phyloP scores from a whole-genome alignment of 164 flowering plant species.

The Aristolochia californica region DNA sequence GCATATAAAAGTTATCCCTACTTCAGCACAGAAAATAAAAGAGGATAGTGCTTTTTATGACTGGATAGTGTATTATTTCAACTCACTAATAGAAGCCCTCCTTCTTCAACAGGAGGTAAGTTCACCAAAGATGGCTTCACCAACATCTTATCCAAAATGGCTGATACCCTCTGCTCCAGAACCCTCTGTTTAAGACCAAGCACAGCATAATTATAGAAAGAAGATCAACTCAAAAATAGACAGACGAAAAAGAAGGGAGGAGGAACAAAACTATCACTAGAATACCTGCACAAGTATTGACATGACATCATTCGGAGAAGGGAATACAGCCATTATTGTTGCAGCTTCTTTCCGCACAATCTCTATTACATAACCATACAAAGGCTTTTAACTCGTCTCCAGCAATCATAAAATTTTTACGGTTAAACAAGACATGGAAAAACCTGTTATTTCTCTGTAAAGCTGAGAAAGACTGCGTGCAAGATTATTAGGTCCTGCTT shows the following conservation, averaged over 20 bases:
- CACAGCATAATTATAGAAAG: neutral
- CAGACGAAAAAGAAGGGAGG: neutral
- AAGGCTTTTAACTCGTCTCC: neutral
- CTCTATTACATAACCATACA: constrained; percentile 37
- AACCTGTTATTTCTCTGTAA: constrained; percentile 97
- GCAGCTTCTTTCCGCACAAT: constrained; percentile 95
- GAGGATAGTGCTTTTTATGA: too few species aligned
- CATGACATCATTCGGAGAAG: constrained; percentile 97
- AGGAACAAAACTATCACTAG: neutral
- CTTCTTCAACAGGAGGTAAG: constrained; percentile 77
- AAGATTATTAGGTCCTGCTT: constrained; percentile 74
- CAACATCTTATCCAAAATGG: constrained; percentile 78
- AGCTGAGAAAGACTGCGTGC: constrained; percentile 83
- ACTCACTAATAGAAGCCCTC: constrained; percentile 88
- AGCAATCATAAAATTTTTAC: neutral
- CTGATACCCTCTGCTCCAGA: constrained; percentile 86
- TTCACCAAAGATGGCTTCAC: constrained; percentile 83
- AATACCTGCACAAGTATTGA: constrained; percentile 89
- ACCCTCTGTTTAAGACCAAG: constrained; percentile 51
- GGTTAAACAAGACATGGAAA: neutral
- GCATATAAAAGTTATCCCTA: too few species aligned
- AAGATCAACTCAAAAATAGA: neutral
- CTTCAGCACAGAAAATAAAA: too few species aligned
- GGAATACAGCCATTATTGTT: constrained; percentile 89
- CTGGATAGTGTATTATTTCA: neutral